A percentile compares a stretch with the other conserved stretches of the same genome.
Evolutionary conservation across 176 grass and related monocot genomes (phyloP).

Genomic region (Dendrocalamus sinicus): DNA sequence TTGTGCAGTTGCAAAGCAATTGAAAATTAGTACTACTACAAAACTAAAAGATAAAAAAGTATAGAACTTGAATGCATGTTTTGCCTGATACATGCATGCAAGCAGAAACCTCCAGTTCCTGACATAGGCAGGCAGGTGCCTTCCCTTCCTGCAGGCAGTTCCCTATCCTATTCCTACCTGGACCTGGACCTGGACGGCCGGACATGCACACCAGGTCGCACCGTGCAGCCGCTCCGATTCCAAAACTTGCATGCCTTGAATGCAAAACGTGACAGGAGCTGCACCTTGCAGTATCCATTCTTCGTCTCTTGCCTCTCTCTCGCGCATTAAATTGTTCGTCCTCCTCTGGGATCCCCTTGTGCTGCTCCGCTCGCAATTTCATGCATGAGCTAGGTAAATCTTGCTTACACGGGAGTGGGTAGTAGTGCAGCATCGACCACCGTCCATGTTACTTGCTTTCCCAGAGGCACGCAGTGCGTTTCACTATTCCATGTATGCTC

Average conservation of each 20-base stretch:
- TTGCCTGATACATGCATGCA: neutral
- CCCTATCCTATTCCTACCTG: neutral
- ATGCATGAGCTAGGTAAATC: neutral
- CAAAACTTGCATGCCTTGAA: conserved; percentile 45
- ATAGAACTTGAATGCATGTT: neutral
- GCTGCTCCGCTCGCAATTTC: neutral
- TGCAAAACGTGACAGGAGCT: conserved; percentile 42
- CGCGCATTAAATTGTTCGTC: conserved; percentile 25
- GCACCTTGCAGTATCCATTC: conserved; percentile 37
- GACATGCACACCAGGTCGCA: neutral
- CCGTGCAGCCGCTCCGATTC: conserved; percentile 5
- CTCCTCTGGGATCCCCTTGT: neutral
- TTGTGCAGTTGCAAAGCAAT: neutral
- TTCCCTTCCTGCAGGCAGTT: neutral
- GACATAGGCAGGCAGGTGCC: conserved; percentile 14
- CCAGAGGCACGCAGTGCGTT: neutral
- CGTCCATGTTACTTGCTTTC: neutral
- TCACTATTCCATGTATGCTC: neutral
- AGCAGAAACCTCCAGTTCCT: conserved; percentile 38
- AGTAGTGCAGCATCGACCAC: neutral
- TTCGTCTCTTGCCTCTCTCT: neutral
- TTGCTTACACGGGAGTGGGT: neutral
- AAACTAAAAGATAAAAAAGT: neutral
- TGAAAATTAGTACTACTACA: neutral
- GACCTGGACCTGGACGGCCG: conserved; percentile 19